Evolutionary conservation across 345 rosid genomes (phyloP).

Genomic region (Isatis tinctoria): DNA sequence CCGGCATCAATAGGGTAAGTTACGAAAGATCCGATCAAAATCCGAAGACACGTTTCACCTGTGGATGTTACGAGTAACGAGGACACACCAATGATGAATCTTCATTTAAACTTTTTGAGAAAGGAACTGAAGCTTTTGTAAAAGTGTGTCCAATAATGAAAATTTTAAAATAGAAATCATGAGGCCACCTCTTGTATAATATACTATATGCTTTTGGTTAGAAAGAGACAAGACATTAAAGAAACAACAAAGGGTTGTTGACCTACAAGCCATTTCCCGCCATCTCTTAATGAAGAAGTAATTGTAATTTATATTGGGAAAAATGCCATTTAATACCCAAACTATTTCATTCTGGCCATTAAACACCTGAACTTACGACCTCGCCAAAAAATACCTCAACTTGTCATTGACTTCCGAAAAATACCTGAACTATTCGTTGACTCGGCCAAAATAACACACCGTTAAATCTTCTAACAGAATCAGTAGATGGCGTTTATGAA

Average conservation of each 20-base stretch:
- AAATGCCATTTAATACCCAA: too few species aligned
- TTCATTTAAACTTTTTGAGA: slow-evolving; percentile 8
- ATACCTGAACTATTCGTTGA: too few species aligned
- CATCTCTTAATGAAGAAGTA: slow-evolving; percentile 35
- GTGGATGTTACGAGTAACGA: slow-evolving; percentile 11
- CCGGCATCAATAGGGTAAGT: neutral
- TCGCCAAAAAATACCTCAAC: too few species aligned
- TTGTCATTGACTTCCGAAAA: too few species aligned
- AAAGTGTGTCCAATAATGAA: slow-evolving; percentile 29
- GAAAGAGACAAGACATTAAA: slow-evolving; percentile 26
- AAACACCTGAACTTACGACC: too few species aligned
- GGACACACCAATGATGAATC: slow-evolving; percentile 16
- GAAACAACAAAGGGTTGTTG: slow-evolving; percentile 17
- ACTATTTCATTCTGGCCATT: too few species aligned
- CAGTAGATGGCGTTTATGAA: too few species aligned
- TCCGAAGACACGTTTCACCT: slow-evolving; percentile 18
- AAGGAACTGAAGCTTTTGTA: slow-evolving; percentile 14
- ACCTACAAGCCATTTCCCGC: slow-evolving; percentile 22
- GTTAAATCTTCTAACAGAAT: too few species aligned
- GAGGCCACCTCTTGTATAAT: slow-evolving; percentile 12
- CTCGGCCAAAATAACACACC: too few species aligned
- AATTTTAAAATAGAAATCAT: neutral
- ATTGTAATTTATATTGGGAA: neutral
- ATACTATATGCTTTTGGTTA: slow-evolving; percentile 15
- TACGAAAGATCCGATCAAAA: neutral